Evolutionary conservation across 1,284 basidiomycete species (phyloP).

Genomic region (Bondarzewia mesenterica): DNA sequence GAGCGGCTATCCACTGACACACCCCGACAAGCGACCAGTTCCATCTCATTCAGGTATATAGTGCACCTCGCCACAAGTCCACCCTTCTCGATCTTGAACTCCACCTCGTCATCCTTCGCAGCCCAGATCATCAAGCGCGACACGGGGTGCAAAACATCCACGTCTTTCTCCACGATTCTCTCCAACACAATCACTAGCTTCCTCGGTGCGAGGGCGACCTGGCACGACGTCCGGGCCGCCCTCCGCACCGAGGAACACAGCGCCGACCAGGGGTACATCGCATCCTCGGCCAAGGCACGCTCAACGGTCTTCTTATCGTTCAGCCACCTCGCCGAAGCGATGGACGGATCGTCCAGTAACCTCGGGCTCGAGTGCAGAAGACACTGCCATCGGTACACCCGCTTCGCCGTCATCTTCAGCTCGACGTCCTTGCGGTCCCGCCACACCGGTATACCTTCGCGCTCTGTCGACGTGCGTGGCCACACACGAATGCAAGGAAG

Average conservation of each 20-base stretch:
- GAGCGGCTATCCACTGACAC: too few species aligned
- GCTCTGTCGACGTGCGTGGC: conserved; percentile 34
- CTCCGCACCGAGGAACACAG: conserved; percentile 68
- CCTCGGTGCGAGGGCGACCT: conserved; percentile 39
- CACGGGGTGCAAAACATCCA: conserved; percentile 63
- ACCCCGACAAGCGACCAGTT: conserved; percentile 35
- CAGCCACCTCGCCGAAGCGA: conserved; percentile 43
- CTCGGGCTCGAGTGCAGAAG: conserved; percentile 55
- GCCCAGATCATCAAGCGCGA: conserved; percentile 58
- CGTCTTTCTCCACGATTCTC: conserved; percentile 49
- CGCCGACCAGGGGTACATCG: conserved; percentile 64
- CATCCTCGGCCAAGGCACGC: conserved; percentile 30
- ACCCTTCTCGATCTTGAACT: conserved; percentile 29
- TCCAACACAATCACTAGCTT: conserved; percentile 59
- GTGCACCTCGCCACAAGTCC: conserved; percentile 42
- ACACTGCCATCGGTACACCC: conserved; percentile 53
- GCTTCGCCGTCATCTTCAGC: conserved; percentile 27
- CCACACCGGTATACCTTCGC: conserved; percentile 44
- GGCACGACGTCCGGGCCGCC: conserved; percentile 53
- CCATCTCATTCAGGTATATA: conserved; percentile 43
- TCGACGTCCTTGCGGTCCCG: conserved; percentile 17
- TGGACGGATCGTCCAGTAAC: conserved; percentile 54
- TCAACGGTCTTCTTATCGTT: conserved; percentile 34
- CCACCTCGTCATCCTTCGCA: conserved; percentile 30
- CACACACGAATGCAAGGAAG: conserved; percentile 60